Percentiles rank a stretch among this genome's conserved stretches.
phyloP scores from a whole-genome alignment of 768 basidiomycete species.

The Auricularia sp. region DNA sequence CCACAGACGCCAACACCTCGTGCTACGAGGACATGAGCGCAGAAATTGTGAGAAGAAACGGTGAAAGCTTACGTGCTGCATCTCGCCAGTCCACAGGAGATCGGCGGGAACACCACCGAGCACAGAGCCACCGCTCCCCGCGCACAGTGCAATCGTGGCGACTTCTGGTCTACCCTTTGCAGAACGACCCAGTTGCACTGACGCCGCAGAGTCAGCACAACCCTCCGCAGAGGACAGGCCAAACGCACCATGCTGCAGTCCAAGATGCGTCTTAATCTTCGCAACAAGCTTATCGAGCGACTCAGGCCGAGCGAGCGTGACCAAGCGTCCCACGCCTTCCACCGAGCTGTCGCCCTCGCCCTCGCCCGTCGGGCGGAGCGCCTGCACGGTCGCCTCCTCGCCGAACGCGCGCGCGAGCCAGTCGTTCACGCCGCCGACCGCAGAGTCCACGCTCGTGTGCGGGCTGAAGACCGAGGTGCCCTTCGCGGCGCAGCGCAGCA shows the following conservation, averaged over 20 bases:
- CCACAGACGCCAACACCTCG: conserved; percentile 74
- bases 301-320: conserved; percentile 48
- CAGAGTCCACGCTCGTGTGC: conserved; percentile 81
- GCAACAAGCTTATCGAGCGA: conserved; percentile 48
- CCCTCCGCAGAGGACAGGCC: conserved; percentile 12
- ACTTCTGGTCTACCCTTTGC: conserved; percentile 27
- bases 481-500: conserved; percentile 68
- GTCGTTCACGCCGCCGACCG: conserved; percentile 80
- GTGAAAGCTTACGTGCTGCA: conserved; percentile 58
- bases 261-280: conserved; percentile 62
- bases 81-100: conserved; percentile 87
- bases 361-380: conserved; percentile 26
- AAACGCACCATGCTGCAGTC: conserved; percentile 45
- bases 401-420: conserved; percentile 52
- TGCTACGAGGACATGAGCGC: conserved; percentile 42
- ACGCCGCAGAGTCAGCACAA: conserved; percentile 5
- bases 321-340: conserved; percentile 55
- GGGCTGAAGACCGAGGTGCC: conserved; percentile 84
- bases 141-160: conserved; percentile 75
- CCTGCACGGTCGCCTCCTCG: conserved; percentile 32
- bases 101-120: conserved; percentile 66
- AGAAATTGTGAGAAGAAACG: neutral
- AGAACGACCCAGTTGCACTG: conserved; percentile 15
- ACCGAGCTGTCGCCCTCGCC: conserved; percentile 15
- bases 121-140: conserved; percentile 78